A percentile compares a stretch with the other conserved stretches of the same genome.
Conservation (phyloP, 2,329 filamentous ascomycete species). For the Clarireedia homoeocarpa region DNA sequence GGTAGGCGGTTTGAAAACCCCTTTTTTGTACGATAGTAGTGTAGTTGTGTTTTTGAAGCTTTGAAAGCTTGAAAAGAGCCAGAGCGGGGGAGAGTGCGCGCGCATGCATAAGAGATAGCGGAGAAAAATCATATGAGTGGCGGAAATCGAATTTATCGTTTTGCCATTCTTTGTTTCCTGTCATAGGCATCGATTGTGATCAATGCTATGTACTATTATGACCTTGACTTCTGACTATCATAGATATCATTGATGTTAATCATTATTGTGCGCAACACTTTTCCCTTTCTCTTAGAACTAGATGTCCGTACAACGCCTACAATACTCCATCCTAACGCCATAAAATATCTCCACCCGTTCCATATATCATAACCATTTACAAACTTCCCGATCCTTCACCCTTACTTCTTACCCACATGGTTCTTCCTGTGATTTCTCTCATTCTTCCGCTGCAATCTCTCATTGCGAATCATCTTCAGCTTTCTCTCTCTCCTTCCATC, state of each 20-base stretch:
- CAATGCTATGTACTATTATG: constrained; percentile 1
- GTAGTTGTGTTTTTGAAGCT: background rate
- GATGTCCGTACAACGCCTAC: constrained; percentile 4
- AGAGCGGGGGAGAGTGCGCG: background rate
- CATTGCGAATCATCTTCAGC: constrained; percentile 65
- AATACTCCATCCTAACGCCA: constrained; percentile 12
- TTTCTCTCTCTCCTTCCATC: constrained; percentile 56
- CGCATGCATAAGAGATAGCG: background rate
- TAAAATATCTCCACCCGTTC: background rate
- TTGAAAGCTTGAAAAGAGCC: background rate
- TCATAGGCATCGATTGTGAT: background rate
- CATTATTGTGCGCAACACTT: background rate
- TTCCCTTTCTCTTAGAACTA: background rate
- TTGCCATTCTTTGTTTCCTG: background rate
- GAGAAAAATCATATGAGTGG: background rate
- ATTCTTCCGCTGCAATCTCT: constrained; percentile 62
- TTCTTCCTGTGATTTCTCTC: constrained; percentile 37
- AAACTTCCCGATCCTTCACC: background rate
- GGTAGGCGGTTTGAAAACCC: no score
- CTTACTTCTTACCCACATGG: constrained; percentile 10
- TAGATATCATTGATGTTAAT: background rate
- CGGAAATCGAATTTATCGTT: background rate
- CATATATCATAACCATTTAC: background rate
- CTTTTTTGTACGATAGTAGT: constrained; percentile 5
- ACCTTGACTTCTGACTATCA: background rate